Conservation (phyloP, 768 basidiomycete genomes). For the Baorangia bicolor region DNA sequence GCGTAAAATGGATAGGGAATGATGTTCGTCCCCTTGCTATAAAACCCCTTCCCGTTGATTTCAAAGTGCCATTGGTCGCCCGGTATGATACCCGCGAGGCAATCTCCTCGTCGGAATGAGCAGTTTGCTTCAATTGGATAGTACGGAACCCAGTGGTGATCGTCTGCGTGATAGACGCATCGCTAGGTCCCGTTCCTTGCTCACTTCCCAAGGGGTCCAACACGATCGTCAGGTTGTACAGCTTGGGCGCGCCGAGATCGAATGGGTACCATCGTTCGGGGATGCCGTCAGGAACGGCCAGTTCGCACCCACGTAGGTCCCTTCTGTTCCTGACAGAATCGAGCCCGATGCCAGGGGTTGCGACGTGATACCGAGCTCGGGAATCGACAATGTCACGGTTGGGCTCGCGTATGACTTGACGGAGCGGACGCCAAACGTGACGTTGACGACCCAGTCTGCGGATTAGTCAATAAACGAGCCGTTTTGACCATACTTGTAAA, state of each 20-base stretch:
- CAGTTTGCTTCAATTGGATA: constrained; percentile 48
- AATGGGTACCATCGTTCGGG: constrained; percentile 56
- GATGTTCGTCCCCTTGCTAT: constrained; percentile 54
- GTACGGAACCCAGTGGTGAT: constrained; percentile 60
- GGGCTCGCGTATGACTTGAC: constrained; percentile 35
- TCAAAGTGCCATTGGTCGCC: constrained; percentile 63
- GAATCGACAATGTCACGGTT: constrained; percentile 42
- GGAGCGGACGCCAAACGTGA: constrained; percentile 50
- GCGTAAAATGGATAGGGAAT: constrained; percentile 63
- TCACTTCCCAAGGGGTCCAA: constrained; percentile 29
- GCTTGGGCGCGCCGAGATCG: constrained; percentile 53
- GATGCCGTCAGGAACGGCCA: constrained; percentile 46
- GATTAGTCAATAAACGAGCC: constrained; percentile 43
- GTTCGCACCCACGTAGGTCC: constrained; percentile 42
- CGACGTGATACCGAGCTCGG: constrained; percentile 46
- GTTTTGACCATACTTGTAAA: constrained; percentile 52
- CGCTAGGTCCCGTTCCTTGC: constrained; percentile 3
- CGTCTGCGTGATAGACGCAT: constrained; percentile 36
- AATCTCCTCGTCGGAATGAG: constrained; percentile 47
- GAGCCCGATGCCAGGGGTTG: constrained; percentile 22
- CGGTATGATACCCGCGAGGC: constrained; percentile 48
- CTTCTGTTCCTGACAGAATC: constrained; percentile 22
- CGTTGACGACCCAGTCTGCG: constrained; percentile 56
- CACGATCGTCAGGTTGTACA: constrained; percentile 50
- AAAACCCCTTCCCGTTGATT: constrained; percentile 57